These are phyloP conservation scores for Trichophaea hybrida DNA, from an alignment of 2,329 filamentous ascomycete genomes.

Conservation along the genomic window DNA sequence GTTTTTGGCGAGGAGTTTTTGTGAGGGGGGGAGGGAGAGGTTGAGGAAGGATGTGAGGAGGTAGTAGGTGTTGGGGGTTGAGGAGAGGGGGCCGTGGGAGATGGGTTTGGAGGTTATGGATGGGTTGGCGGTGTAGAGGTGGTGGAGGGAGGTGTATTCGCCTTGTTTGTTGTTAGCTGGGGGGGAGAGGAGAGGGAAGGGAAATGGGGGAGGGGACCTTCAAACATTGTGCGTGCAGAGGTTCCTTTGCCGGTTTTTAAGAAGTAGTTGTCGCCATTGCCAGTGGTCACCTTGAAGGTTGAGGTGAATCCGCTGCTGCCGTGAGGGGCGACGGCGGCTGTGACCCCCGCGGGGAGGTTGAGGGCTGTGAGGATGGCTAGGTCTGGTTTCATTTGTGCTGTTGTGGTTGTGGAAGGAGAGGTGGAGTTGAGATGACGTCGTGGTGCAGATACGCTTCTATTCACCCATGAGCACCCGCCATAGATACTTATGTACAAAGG, in stretches of 20 bases:
- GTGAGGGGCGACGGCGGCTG: slow-evolving; percentile 43
- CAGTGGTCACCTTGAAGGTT: slow-evolving; percentile 45
- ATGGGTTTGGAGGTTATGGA: slow-evolving; percentile 61
- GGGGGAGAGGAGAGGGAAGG: not conserved
- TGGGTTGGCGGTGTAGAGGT: slow-evolving; percentile 58
- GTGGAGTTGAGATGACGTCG: not conserved
- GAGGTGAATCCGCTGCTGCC: slow-evolving; percentile 56
- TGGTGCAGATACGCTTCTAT: not conserved
- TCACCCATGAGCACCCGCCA: too few relatives aligned
- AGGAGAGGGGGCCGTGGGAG: slow-evolving; percentile 49
- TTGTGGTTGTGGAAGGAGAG: not conserved
- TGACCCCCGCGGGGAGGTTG: slow-evolving; percentile 38
- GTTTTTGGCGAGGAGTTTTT: slow-evolving; percentile 54
- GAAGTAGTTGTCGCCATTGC: slow-evolving; percentile 40
- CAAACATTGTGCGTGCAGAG: slow-evolving; percentile 54
- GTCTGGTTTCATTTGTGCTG: slow-evolving; percentile 38
- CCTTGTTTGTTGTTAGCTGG: slow-evolving; percentile 35
- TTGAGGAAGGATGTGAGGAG: slow-evolving; percentile 70
- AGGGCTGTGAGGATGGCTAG: slow-evolving; percentile 48
- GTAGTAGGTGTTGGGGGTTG: slow-evolving; percentile 38
- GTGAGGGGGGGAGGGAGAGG: slow-evolving; percentile 34
- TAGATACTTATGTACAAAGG: too few relatives aligned
- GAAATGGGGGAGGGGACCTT: slow-evolving; percentile 35
- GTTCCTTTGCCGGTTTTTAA: slow-evolving; percentile 53
- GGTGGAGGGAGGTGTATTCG: slow-evolving; percentile 71